Base-by-base conservation (phyloP, 768 basidiomycete genomes). In the Mycena olivaceomarginata region DNA sequence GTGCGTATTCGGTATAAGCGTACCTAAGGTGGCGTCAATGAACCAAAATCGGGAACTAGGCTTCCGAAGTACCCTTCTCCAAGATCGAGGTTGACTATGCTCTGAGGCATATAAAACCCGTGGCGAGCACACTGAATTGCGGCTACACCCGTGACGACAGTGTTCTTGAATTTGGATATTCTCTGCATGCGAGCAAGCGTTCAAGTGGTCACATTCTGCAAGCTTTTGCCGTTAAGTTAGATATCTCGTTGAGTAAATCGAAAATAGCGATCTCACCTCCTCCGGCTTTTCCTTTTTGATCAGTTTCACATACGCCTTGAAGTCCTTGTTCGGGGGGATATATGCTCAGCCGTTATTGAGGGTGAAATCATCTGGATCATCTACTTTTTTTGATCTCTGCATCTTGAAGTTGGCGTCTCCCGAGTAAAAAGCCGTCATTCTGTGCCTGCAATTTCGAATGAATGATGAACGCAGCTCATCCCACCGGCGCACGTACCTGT, bases 121-220 rank as follows among this genome's bases (percentile, higher is more conserved):
- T 85, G 84, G 5, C 81, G 79, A 7, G 83, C 83, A 72, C 84
- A 85, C 39, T 83, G 80, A 5, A 85, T 64, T 4, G 80, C 79
- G 12, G 85, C 81, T 1, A 85, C 81, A n/a, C 84, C 83, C 9
- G 70, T 83, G 46, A 83, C 77, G n/a, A 80, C 81, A 22, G 80
- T 76, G 66, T 81, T 81, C 57, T 81, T 83, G 74, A 83, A 84
- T 45, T 83, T 83, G 56, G 80, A 70, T 10, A 81, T 57, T 83
- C 84, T 45, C 67, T 85, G 84, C 48, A 85, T 78, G 20, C 73
- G 64, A 6, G 78, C 76, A 2, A n/a, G 83, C 83, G n/a, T 75
- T 7, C 6, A 86, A 16, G 48, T 51, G 48, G 48, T 51, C 48
- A 51, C 48, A 51, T 16, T 51, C 48, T 16, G 5, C 5, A 20